Evolutionary conservation across 768 basidiomycete genomes (phyloP).

Genomic region (Mycena galopus): DNA sequence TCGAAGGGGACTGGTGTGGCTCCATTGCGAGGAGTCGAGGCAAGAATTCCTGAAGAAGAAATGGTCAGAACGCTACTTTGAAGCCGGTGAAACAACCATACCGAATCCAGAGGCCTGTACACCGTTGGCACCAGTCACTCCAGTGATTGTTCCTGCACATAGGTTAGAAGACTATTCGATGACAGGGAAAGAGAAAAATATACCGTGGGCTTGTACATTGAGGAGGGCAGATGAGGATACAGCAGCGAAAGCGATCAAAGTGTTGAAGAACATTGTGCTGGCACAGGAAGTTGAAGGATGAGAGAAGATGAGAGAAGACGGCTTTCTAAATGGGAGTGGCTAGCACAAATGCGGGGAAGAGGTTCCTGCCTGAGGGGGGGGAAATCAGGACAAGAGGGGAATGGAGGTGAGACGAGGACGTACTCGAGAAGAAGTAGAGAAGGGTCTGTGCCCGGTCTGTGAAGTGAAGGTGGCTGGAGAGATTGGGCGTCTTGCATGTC

Average conservation of each 20-base stretch:
- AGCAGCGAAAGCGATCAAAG: conserved; percentile 23
- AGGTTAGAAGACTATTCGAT: not conserved
- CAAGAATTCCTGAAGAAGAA: conserved; percentile 30
- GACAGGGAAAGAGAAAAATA: not conserved
- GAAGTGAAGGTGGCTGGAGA: conserved; percentile 33
- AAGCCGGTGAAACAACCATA: not conserved
- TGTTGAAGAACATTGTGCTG: conserved; percentile 36
- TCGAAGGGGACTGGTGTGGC: conserved; percentile 27
- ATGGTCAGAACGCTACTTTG: not conserved
- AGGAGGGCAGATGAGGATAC: conserved; percentile 20
- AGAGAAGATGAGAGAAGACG: not conserved
- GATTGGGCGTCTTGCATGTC: not conserved
- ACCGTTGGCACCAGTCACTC: conserved; percentile 31
- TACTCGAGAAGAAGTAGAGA: conserved; percentile 24
- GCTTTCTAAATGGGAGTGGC: conserved; percentile 24
- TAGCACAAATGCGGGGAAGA: conserved; percentile 28
- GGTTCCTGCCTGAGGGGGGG: conserved; percentile 4
- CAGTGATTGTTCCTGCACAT: conserved; percentile 25
- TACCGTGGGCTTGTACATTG: conserved; percentile 32
- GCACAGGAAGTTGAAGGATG: conserved; percentile 29
- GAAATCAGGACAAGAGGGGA: conserved; percentile 4
- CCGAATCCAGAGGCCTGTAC: conserved; percentile 25
- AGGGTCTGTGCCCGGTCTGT: conserved; percentile 29
- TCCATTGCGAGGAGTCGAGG: conserved; percentile 30
- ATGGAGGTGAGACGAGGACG: not conserved